Conservation (phyloP, 768 basidiomycete genomes). For the Daedalea quercina region DNA sequence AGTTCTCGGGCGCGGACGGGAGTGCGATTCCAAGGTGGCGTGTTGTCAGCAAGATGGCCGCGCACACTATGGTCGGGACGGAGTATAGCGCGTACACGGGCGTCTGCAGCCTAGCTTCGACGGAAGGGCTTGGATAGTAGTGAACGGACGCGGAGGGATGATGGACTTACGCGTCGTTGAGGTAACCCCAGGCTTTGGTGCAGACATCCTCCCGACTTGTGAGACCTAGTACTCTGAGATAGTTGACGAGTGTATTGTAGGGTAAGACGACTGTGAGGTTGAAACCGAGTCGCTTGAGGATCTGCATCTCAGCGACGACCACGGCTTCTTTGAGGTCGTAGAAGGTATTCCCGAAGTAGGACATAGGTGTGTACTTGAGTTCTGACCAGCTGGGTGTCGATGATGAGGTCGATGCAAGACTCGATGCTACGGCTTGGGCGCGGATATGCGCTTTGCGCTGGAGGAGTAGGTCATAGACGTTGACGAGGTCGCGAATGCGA, state of each 20-base stretch:
- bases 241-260: slow-evolving; percentile 92
- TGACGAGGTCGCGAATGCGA: slow-evolving; percentile 90
- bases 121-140: slow-evolving; percentile 3
- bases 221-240: slow-evolving; percentile 85
- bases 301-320: slow-evolving; percentile 95
- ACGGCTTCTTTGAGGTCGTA: slow-evolving; percentile 94
- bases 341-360: slow-evolving; percentile 82
- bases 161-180: slow-evolving; percentile 85
- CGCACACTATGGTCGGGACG: slow-evolving; percentile 84
- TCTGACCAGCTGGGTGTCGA: slow-evolving; percentile 19
- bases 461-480: slow-evolving; percentile 86
- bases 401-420: slow-evolving; percentile 29
- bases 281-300: slow-evolving; percentile 93
- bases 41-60: slow-evolving; percentile 77
- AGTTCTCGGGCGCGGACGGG: slow-evolving; percentile 60
- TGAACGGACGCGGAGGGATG: slow-evolving; percentile 2
- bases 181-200: slow-evolving; percentile 83
- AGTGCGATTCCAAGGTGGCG: slow-evolving; percentile 69
- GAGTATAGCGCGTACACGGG: slow-evolving; percentile 88
- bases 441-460: slow-evolving; percentile 57
- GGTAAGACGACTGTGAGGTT: slow-evolving; percentile 91
- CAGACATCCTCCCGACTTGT: slow-evolving; percentile 65
- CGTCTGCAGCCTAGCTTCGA: slow-evolving; percentile 74
- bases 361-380: slow-evolving; percentile 77
- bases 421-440: slow-evolving; percentile 7